A percentile compares a stretch with the other conserved stretches of the same genome.
These are phyloP conservation scores for Candida dajiaensis DNA, from an alignment of 805 yeast genomes.

Conservation along the genomic window DNA sequence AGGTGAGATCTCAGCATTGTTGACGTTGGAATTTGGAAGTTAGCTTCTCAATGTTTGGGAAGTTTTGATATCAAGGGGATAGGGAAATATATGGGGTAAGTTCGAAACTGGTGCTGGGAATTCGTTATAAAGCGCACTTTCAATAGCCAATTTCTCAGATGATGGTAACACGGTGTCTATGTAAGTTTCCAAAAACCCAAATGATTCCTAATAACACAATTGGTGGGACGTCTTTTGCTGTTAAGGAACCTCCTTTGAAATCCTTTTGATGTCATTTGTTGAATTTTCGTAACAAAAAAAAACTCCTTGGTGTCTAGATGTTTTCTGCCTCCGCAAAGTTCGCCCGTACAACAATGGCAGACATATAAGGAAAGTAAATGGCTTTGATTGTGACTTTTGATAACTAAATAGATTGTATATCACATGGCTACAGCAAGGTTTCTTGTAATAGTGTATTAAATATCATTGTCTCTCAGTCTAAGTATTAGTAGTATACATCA, in stretches of 20 bases:
- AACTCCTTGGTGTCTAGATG: slow-evolving; percentile 1
- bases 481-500: background rate
- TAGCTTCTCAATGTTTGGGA: background rate
- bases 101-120: background rate
- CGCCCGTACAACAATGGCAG: background rate
- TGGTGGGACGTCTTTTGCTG: background rate
- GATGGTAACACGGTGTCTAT: no score
- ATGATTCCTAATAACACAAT: background rate
- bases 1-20: background rate
- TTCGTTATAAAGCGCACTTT: background rate
- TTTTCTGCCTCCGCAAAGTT: background rate
- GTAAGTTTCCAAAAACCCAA: background rate
- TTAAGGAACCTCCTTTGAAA: background rate
- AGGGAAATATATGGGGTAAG: background rate
- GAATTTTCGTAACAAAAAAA: background rate
- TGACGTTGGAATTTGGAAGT: background rate
- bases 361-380: no score
- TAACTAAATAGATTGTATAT: no score
- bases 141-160: background rate
- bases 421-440: no score
- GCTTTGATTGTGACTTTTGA: no score
- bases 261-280: background rate
- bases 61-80: background rate
- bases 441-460: no score
- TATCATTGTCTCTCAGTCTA: background rate